Base-by-base conservation (phyloP, 345 rosid species). In the Psidium guajava region DNA sequence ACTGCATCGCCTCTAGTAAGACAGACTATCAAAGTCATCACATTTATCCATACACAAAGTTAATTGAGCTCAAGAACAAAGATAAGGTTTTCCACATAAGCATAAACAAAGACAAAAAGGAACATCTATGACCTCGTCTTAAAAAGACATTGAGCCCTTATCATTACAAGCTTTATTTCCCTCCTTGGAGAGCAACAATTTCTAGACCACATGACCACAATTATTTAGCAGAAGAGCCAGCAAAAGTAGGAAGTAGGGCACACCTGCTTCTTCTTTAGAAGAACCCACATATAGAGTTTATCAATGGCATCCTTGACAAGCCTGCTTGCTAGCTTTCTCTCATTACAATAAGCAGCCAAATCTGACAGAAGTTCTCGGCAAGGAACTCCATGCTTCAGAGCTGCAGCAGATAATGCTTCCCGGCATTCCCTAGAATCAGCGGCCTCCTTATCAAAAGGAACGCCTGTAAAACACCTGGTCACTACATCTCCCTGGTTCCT, bases 261-360 rank as follows among this genome's bases (percentile, higher is more conserved):
- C 87, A 91, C 99, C 98, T 92, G 90, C 80, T 89, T 95, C 64
- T 87, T 92, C 95, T 91, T 94, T 85, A 95, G 91, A 87, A 96
- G 89, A 86, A 89, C 86, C 99, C 98, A 95, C 95, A 92, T 90
- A 88, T 90, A 94, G 55, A 97, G 95, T 84, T 93, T 97, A 81
- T 95, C 95, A 89, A 95, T 92, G 44, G 94, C 95, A 89, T 93
- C 98, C 88, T 90, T 94, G 83, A 95, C 96, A 90, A 92, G 91
- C 89, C 94, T 89, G 75, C 96, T 81, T n/a, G 96, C 97, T 80
- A 94, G 86, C 89, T 91, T 90, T 86, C 98, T 89, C 83, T 90
- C 91, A 28, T 97, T 97, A 86, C 98, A 92, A 87, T 93, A 77
- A 57, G 94, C 89, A 84, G 95, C 97, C 82, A 95, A 90, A 83